Conservation (phyloP, 2,329 filamentous ascomycete genomes). For the Waltergamsia citrina region DNA sequence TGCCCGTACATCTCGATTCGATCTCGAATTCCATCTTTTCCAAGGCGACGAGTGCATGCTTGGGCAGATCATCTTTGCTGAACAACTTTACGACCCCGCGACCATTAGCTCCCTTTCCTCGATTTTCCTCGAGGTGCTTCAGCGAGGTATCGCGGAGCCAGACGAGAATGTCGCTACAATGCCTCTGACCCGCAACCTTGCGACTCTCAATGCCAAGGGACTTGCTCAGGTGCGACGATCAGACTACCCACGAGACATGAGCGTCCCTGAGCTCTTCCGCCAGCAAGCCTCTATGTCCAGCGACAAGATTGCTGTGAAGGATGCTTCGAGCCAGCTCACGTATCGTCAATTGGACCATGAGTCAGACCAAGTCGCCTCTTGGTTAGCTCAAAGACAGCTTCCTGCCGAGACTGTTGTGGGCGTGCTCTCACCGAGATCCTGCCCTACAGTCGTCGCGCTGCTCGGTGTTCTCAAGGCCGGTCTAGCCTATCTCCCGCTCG, state of each 20-base stretch:
- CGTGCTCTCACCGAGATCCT: conserved; percentile 10
- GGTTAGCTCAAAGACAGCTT: conserved; percentile 5
- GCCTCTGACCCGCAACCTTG: too few relatives aligned
- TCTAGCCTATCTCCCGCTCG: conserved; percentile 14
- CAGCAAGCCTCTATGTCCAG: conserved; percentile 8
- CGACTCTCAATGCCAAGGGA: too few relatives aligned
- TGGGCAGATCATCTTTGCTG: conserved; percentile 7
- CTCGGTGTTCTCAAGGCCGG: conserved; percentile 14
- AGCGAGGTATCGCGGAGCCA: conserved; percentile 6
- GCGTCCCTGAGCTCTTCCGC: conserved; percentile 11
- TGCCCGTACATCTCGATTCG: conserved; percentile 9
- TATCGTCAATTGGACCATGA: conserved; percentile 11
- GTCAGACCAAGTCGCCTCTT: conserved; percentile 9
- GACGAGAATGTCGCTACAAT: too few relatives aligned
- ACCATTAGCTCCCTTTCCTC: conserved; percentile 9
- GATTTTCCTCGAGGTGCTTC: conserved; percentile 9
- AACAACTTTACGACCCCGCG: conserved; percentile 8
- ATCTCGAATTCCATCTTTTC: conserved; percentile 15
- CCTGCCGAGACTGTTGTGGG: conserved; percentile 10
- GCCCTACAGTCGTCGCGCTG: conserved; percentile 12
- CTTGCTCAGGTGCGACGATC: too few relatives aligned
- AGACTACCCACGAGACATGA: conserved; percentile 9
- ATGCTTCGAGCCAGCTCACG: conserved; percentile 8
- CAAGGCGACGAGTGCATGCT: conserved; percentile 7
- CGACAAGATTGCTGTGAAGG: conserved; percentile 9